Base-by-base conservation (phyloP, 768 basidiomycete genomes). In the Xerocomellus chrysenteron region DNA sequence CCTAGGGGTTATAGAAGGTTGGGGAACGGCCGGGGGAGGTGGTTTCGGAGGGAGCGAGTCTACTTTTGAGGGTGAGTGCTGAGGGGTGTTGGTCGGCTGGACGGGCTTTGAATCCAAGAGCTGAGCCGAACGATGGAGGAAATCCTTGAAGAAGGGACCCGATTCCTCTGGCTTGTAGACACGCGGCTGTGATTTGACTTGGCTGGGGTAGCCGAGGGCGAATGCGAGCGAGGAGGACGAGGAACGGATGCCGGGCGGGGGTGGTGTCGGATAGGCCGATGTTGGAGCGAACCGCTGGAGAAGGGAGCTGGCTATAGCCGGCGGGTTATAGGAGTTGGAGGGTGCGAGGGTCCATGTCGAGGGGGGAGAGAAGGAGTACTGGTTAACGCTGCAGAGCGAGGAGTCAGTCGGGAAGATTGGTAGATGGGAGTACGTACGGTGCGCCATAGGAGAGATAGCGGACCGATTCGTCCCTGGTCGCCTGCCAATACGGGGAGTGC, bases 221-320 rank as follows among this genome's bases (percentile, higher is more conserved):
- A 78, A 79, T 5, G 90, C 89, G 54, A 90, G 81, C 13, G 90
- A 91, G 16, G 89, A 91, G 2, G 88, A 87, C 1, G 80, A 82
- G n/a, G 79, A 75, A 37, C 75, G 80, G 40, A 88, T 83, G 13
- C 80, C 79, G 1, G 86, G 86, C 17, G 79, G 78, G 1, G 88
- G 86, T 24, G 86, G 86, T 2, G 88, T 88, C 3, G 88, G 88
- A 72, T 91, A 91, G 2, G 83, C 79, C 4, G 78, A 75, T 17
- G 78, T 77, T n/a, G 88, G 84, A 4, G 77, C 70, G 33, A 82
- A 79, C 14, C 82, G 81, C 54, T 87, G 87, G 51, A 90, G 78
- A 24, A 92, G 64, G 3, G 87, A 82, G 54, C 84, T 83, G 0
- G 88, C 82, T 63, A 90, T 82, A 0, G 82, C 68, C 10, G 74